Conservation (phyloP, 2,329 filamentous ascomycete species). For the Cordyceps pruinosa region DNA sequence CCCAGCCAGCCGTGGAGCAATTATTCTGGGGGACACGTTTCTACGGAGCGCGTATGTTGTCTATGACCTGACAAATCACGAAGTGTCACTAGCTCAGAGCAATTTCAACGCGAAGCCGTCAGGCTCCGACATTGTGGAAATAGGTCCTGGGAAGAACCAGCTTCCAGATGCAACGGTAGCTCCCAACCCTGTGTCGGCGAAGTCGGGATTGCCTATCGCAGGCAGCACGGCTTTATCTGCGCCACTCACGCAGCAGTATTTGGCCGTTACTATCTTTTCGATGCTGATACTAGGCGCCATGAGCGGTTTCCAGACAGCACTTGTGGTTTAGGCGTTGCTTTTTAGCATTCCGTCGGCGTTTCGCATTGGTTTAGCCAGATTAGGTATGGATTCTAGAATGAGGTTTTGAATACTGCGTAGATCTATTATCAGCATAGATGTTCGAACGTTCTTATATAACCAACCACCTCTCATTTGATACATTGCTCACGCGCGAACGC, state of each 20-base stretch:
- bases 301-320: background rate
- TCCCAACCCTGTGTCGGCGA: constrained; percentile 41
- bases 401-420: background rate
- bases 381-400: background rate
- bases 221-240: background rate
- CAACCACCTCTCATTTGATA: background rate
- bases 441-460: background rate
- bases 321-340: background rate
- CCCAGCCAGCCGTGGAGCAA: constrained; percentile 47
- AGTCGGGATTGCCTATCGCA: constrained; percentile 29
- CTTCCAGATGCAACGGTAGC: constrained; percentile 51
- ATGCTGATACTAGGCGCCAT: background rate
- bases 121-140: constrained; percentile 45
- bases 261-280: background rate
- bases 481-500: background rate
- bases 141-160: constrained; percentile 38
- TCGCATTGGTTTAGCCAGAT: background rate
- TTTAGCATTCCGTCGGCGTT: background rate
- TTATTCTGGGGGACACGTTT: constrained; percentile 68
- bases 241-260: background rate
- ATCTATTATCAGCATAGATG: background rate
- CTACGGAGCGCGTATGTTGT: constrained; percentile 69
- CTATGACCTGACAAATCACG: constrained; percentile 65
- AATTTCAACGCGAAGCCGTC: constrained; percentile 47
- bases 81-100: constrained; percentile 64